phyloP scores from a whole-genome alignment of 176 grass and related monocot species.

The Ensete glaucum region DNA sequence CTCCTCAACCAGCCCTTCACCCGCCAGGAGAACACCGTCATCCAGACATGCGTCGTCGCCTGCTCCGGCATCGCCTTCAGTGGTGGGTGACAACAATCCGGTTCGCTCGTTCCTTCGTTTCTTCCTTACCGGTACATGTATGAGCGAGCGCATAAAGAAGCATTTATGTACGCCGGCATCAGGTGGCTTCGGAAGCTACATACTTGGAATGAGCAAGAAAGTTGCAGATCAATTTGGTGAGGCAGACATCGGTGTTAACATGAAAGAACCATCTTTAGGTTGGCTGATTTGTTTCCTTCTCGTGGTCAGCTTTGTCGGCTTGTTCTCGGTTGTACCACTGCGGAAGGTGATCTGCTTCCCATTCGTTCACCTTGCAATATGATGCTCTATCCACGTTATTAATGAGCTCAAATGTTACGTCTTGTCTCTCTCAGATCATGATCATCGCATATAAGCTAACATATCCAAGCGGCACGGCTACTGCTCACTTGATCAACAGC shows the following conservation, averaged over 20 bases:
- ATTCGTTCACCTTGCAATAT: too few species aligned
- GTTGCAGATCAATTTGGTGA: conserved; percentile 40
- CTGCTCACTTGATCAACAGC: conserved; percentile 61
- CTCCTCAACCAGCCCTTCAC: conserved; percentile 26
- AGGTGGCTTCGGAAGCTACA: conserved; percentile 61
- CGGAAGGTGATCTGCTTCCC: conserved; percentile 23
- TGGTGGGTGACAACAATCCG: conserved; percentile 15
- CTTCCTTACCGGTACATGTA: too few species aligned
- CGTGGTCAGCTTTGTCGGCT: conserved; percentile 46
- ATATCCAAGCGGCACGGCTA: conserved; percentile 51
- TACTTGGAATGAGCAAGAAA: conserved; percentile 48
- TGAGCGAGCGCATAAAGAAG: too few species aligned
- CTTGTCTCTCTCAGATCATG: conserved; percentile 32
- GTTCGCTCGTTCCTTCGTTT: background rate
- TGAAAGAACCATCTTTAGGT: conserved; percentile 41
- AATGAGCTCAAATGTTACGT: background rate
- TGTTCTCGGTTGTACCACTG: conserved; percentile 59
- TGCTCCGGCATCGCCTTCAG: conserved; percentile 57
- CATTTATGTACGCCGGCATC: background rate
- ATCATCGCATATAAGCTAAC: conserved; percentile 44
- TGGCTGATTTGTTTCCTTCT: conserved; percentile 50
- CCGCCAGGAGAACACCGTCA: conserved; percentile 32
- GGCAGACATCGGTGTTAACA: conserved; percentile 31
- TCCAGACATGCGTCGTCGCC: conserved; percentile 28
- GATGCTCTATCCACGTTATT: too few species aligned